Evolutionary conservation across 2,329 filamentous ascomycete genomes (phyloP), one percentile per base, ranked within the genome.

Genomic region (Exophiala sp.): DNA sequence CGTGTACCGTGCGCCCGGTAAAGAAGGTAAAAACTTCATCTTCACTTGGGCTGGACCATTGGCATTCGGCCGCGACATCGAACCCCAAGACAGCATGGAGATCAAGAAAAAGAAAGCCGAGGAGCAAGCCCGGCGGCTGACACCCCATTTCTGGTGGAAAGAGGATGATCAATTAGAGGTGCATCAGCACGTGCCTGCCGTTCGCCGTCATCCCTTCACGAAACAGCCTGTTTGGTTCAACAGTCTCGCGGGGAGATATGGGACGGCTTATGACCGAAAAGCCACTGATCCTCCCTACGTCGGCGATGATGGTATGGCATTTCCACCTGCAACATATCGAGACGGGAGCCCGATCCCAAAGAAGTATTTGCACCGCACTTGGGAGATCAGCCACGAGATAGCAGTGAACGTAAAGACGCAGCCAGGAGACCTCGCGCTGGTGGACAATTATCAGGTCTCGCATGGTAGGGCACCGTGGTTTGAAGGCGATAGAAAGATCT

Each of bases 21-120:
- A 44, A n/a, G 41, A 44, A 20, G 41, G n/a, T 12, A 44, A 44
- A 20, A 44, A 44, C 41, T 44, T 44, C 21, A 44, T 44, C 41
- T 44, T 44, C 41, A 44, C 41, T 12, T 44, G 41, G 41, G 41
- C 41, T 12, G 41, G 41, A 5, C 41, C n/a, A n/a, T n/a, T n/a
- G n/a, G 20, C 43, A 6, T 47, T 47, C 35, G 43, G 43, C 5
- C n/a, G 20, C 4, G 43, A 47, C 43, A 47, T 47, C 43, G 8
- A 47, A 16, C 5, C 5, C 5, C 21, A 21, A 4, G 43, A 47
- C 24, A n/a, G n/a, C 29, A 32, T 47, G 29, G 43, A 33, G 6
- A 20, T 32, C 29, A 32, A 32, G 43, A 32, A 47, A 12, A 5
- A 33, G 8, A 47, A 47, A 29, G 43, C 29, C 6, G 43, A 47